These are phyloP conservation scores for Blepharisma stoltei DNA, from an alignment of 73 alveolate genomes.

Conservation along the genomic window DNA sequence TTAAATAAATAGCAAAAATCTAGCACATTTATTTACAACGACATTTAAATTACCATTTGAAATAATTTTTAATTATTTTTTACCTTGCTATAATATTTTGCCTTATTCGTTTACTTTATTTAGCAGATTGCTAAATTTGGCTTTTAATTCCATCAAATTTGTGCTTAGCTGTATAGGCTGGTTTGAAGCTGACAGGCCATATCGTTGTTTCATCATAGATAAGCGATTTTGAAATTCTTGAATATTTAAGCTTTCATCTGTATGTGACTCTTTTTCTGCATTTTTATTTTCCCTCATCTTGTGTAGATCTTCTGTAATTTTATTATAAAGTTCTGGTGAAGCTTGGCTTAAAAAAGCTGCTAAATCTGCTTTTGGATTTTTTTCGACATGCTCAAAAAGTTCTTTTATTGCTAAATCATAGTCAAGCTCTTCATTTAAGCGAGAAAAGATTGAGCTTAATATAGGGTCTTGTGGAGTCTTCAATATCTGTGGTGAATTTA, in stretches of 20 bases:
- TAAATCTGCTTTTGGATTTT: constrained; percentile 9
- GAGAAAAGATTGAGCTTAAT: neutral
- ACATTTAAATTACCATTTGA: too few species aligned
- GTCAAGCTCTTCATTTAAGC: neutral
- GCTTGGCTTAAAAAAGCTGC: neutral
- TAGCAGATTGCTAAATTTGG: too few species aligned
- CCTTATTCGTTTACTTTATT: too few species aligned
- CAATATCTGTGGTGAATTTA: neutral
- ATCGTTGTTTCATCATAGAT: constrained; percentile 27
- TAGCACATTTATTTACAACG: too few species aligned
- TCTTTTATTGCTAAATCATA: neutral
- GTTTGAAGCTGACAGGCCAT: neutral
- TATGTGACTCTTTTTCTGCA: neutral
- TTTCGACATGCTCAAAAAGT: neutral
- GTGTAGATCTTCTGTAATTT: neutral
- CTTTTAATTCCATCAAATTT: too few species aligned
- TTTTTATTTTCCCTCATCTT: neutral
- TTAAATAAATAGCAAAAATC: too few species aligned
- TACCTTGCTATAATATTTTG: too few species aligned
- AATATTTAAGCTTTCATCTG: neutral
- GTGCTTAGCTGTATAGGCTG: too few species aligned
- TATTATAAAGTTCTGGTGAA: neutral
- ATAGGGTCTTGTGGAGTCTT: neutral
- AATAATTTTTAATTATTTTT: too few species aligned
- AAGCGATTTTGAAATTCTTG: constrained; percentile 32